These are phyloP conservation scores for Tephrocybe sp. DNA, from an alignment of 768 basidiomycete genomes.

Conservation along the genomic window DNA sequence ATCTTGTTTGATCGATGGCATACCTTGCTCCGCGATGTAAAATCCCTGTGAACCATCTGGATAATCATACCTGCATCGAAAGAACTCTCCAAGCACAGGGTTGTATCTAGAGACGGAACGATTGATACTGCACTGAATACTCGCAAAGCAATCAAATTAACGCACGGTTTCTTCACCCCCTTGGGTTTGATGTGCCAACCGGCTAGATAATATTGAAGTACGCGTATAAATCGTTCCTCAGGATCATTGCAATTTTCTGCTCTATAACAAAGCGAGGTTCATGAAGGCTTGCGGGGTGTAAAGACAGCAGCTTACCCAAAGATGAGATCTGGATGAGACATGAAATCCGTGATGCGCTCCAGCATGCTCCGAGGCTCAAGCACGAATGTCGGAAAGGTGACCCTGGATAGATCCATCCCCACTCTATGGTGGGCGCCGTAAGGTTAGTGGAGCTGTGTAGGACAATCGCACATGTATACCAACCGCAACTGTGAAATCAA, in stretches of 20 bases:
- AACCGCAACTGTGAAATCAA: constrained; percentile 89
- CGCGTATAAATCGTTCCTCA: constrained; percentile 88
- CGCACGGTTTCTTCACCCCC: constrained; percentile 98
- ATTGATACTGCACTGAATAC: constrained; percentile 7
- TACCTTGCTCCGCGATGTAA: constrained; percentile 96
- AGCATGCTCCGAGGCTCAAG: constrained; percentile 97
- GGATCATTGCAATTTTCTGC: constrained; percentile 79
- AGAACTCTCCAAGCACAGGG: constrained; percentile 96
- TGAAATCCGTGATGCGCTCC: constrained; percentile 98
- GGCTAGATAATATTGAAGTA: constrained; percentile 93
- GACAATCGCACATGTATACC: constrained; percentile 18
- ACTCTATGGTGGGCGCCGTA: too few species aligned
- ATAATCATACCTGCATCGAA: constrained; percentile 94
- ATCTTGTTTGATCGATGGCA: constrained; percentile 7
- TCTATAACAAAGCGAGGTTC: constrained; percentile 37
- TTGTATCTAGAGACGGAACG: constrained; percentile 67
- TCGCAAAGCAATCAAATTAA: constrained; percentile 15
- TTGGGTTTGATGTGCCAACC: constrained; percentile 99
- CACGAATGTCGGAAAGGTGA: constrained; percentile 93
- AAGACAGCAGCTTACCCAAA: constrained; percentile 68
- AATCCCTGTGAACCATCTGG: constrained; percentile 87
- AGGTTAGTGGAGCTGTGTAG: not conserved
- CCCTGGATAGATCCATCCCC: constrained; percentile 95
- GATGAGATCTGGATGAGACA: constrained; percentile 97
- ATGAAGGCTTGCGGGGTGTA: not conserved